Percentiles rank a stretch among this genome's conserved stretches.
Evolutionary conservation across 352 stramenopile species (phyloP).

Genomic region (Phytophthora cryptogea): DNA sequence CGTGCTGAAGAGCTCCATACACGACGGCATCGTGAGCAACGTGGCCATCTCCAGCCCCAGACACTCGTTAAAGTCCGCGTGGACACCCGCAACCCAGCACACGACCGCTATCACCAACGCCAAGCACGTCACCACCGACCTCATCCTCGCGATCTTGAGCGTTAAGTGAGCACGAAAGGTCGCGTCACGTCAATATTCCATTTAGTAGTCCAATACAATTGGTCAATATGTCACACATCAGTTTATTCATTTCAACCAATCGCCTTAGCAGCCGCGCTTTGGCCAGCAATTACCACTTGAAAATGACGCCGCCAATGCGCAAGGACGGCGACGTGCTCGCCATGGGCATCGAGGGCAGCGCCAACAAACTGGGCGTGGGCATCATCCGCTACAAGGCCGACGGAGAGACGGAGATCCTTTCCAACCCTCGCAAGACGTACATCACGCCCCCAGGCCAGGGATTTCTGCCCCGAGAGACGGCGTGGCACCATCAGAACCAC

Average conservation of each 20-base stretch:
- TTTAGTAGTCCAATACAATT: not conserved
- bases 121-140: slow-evolving; percentile 4
- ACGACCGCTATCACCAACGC: slow-evolving; percentile 3
- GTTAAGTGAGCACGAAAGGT: slow-evolving; percentile 27
- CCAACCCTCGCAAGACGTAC: slow-evolving; percentile 99
- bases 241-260: slow-evolving; percentile 36
- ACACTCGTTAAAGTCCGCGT: slow-evolving; percentile 55
- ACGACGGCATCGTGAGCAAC: slow-evolving; percentile 37
- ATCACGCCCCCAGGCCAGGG: slow-evolving; percentile 97
- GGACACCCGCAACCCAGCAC: slow-evolving; percentile 8
- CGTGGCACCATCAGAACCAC: slow-evolving; percentile 99
- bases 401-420: slow-evolving; percentile 93
- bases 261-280: not conserved
- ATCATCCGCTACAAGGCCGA: slow-evolving; percentile 77
- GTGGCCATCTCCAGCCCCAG: slow-evolving; percentile 54
- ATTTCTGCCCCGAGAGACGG: slow-evolving; percentile 98
- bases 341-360: slow-evolving; percentile 98
- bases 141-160: slow-evolving; percentile 19
- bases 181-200: slow-evolving; percentile 15
- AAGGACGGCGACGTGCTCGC: slow-evolving; percentile 88
- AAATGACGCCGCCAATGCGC: slow-evolving; percentile 38
- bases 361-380: slow-evolving; percentile 97
- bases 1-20: slow-evolving; percentile 48
- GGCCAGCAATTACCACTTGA: slow-evolving; percentile 17
- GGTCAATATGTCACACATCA: not conserved